phyloP scores from a whole-genome alignment of 768 basidiomycete species.

The Boletus rufocinnamomeus region DNA sequence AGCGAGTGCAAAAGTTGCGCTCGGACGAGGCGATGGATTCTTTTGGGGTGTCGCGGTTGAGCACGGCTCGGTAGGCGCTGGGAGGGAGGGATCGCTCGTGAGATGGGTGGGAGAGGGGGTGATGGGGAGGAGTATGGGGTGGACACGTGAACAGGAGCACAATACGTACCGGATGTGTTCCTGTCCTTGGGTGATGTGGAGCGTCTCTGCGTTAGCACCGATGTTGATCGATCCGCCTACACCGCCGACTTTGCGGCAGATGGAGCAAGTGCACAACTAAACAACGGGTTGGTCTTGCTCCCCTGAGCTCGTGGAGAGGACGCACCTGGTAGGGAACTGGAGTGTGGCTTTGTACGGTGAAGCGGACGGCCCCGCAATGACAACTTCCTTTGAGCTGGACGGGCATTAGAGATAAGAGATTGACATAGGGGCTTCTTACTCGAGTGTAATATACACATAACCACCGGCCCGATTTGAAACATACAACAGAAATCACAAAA shows the following conservation, averaged over 20 bases:
- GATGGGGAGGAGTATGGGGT: not conserved
- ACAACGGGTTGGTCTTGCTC: not conserved
- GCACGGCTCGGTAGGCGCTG: constrained; percentile 63
- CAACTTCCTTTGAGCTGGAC: constrained; percentile 47
- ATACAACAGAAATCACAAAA: not conserved
- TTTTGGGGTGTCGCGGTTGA: constrained; percentile 54
- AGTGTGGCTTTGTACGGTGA: constrained; percentile 47
- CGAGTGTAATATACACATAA: not conserved
- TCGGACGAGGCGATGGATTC: constrained; percentile 54
- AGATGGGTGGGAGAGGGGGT: not conserved
- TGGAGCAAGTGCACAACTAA: constrained; percentile 65
- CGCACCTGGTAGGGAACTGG: constrained; percentile 63
- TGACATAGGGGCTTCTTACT: not conserved
- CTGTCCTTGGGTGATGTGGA: constrained; percentile 53
- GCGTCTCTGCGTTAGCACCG: constrained; percentile 52
- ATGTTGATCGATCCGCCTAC: constrained; percentile 66
- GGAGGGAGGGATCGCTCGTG: not conserved
- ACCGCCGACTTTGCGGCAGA: constrained; percentile 72
- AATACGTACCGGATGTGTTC: constrained; percentile 52
- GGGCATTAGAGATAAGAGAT: constrained; percentile 40
- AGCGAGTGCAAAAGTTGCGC: constrained; percentile 63
- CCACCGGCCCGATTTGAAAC: not conserved
- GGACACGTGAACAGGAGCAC: not conserved
- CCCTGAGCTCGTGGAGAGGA: not conserved
- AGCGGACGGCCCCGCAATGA: constrained; percentile 38